phyloP scores from a whole-genome alignment of 208 protist genomes.

The Trypanosoma theileri region DNA sequence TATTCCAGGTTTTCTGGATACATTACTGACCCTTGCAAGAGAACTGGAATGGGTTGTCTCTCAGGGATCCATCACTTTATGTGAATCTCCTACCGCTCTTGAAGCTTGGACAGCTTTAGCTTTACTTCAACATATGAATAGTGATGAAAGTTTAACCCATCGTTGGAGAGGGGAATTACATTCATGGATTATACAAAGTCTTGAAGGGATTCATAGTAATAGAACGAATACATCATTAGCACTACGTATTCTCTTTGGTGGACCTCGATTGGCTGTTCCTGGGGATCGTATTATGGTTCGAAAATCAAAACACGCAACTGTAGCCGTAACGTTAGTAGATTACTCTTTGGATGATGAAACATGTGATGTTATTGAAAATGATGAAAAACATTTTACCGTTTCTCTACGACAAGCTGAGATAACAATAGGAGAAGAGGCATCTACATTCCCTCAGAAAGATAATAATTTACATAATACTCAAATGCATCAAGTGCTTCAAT shows the following conservation, averaged over 20 bases:
- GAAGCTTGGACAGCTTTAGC: constrained; percentile 68
- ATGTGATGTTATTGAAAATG: constrained; percentile 66
- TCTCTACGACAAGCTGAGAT: constrained; percentile 72
- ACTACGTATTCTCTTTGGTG: constrained; percentile 61
- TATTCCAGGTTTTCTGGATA: constrained; percentile 30
- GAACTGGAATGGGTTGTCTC: constrained; percentile 24
- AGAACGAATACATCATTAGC: constrained; percentile 52
- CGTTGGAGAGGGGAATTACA: constrained; percentile 55
- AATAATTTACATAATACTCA: constrained; percentile 38
- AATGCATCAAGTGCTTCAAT: constrained; percentile 35
- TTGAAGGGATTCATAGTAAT: constrained; percentile 20
- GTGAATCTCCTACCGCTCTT: background rate
- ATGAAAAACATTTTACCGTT: constrained; percentile 38
- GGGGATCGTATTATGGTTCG: constrained; percentile 64
- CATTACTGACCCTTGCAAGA: constrained; percentile 19
- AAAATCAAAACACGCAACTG: constrained; percentile 43
- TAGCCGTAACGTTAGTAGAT: constrained; percentile 43
- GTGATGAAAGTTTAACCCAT: constrained; percentile 33
- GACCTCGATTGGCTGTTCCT: constrained; percentile 61
- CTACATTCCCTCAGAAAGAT: constrained; percentile 39
- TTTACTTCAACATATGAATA: constrained; percentile 77
- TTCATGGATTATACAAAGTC: constrained; percentile 51
- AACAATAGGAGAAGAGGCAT: constrained; percentile 37
- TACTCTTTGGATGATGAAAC: constrained; percentile 63
- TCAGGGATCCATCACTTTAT: background rate